phyloP scores from a whole-genome alignment of 441 rosid species.

The Lepidium campestre region DNA sequence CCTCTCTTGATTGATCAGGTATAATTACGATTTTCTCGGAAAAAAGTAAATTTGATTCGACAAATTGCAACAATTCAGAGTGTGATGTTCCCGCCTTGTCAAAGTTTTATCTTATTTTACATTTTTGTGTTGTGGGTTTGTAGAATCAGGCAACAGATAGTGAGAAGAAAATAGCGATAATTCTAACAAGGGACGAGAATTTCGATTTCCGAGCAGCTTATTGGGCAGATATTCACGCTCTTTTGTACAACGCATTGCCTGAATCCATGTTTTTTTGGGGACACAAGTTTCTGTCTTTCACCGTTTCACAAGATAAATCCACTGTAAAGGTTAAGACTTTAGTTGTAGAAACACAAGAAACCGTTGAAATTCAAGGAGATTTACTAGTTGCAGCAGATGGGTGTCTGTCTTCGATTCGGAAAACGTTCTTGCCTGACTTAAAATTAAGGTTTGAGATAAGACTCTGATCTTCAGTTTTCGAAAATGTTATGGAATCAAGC shows the following conservation, averaged over 20 bases:
- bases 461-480: background rate
- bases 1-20: constrained; percentile 55
- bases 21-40: background rate
- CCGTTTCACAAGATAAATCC: constrained; percentile 34
- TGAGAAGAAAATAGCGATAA: constrained; percentile 27
- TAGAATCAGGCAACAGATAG: constrained; percentile 53
- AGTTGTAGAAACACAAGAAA: constrained; percentile 35
- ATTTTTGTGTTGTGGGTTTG: background rate
- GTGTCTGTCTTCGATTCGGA: constrained; percentile 62
- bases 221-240: constrained; percentile 74
- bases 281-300: constrained; percentile 54
- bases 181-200: constrained; percentile 55
- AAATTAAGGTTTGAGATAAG: constrained; percentile 51
- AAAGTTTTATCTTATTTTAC: background rate
- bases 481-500: background rate
- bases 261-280: constrained; percentile 54
- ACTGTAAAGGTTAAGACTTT: constrained; percentile 46
- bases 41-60: background rate
- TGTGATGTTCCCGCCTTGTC: background rate
- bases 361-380: constrained; percentile 46
- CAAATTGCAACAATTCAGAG: too few species aligned
- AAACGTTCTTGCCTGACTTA: constrained; percentile 45
- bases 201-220: constrained; percentile 68
- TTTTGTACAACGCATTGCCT: constrained; percentile 44
- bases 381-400: constrained; percentile 83